phyloP scores from a whole-genome alignment of 805 yeast species.

The Soucietia sequanensis region DNA sequence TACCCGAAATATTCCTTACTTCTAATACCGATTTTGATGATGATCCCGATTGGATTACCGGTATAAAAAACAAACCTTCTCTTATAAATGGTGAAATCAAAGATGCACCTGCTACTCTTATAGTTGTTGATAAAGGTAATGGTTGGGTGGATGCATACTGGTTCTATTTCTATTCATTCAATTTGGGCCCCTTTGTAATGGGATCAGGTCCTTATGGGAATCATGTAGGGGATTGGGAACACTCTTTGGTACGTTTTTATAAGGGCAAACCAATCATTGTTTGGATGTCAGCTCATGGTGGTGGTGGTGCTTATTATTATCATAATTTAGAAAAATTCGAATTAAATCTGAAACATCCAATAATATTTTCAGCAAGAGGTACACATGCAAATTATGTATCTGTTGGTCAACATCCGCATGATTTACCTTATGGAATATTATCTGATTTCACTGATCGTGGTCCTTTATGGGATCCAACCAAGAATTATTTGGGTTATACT shows the following conservation, averaged over 20 bases:
- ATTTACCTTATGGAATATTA: conserved; percentile 85
- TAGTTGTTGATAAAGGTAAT: conserved; percentile 89
- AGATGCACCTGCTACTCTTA: conserved; percentile 75
- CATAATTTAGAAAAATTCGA: conserved; percentile 69
- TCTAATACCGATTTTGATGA: conserved; percentile 66
- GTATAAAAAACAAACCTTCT: conserved; percentile 63
- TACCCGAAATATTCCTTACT: conserved; percentile 53
- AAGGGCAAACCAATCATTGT: conserved; percentile 77
- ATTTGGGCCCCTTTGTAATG: conserved; percentile 95
- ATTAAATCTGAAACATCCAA: conserved; percentile 51
- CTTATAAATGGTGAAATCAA: conserved; percentile 66
- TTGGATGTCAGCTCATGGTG: conserved; percentile 99
- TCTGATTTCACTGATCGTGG: conserved; percentile 96
- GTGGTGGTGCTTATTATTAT: conserved; percentile 86
- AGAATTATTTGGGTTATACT: conserved; percentile 79
- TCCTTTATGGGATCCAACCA: conserved; percentile 89
- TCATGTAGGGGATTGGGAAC: conserved; percentile 99
- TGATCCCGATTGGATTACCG: conserved; percentile 85
- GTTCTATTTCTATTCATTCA: conserved; percentile 94
- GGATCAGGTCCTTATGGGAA: conserved; percentile 97
- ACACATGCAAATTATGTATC: conserved; percentile 96
- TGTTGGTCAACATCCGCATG: conserved; percentile 96
- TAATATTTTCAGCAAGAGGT: conserved; percentile 88
- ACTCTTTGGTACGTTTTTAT: conserved; percentile 79
- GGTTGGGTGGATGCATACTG: conserved; percentile 95